Conservation (phyloP, 257 asterid species). For the Leonotis leonurus region DNA sequence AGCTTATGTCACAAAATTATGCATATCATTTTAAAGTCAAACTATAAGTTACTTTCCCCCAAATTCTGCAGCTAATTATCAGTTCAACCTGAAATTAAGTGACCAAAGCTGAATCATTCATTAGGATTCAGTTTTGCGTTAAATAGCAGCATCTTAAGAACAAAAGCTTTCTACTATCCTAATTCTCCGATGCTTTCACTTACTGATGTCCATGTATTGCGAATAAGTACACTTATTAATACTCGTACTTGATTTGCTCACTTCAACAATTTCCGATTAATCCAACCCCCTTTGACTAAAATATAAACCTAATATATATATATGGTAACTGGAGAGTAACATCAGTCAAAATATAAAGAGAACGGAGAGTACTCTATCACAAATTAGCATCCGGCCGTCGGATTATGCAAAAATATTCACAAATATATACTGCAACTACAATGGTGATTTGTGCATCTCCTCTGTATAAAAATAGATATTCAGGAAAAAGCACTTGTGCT, state of each 20-base stretch:
- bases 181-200: not conserved
- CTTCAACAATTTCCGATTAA: not conserved
- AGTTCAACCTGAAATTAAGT: not conserved
- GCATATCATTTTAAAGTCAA: too few species aligned
- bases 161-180: not conserved
- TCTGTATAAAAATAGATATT: not conserved
- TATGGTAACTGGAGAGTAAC: not conserved
- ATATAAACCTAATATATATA: not conserved
- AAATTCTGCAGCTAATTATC: conserved; percentile 1
- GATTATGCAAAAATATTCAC: not conserved
- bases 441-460: not conserved
- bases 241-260: conserved; percentile 5
- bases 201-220: not conserved
- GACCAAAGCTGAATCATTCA: not conserved
- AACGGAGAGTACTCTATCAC: not conserved
- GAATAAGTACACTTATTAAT: not conserved
- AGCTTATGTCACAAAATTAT: too few species aligned
- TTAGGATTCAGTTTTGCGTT: too few species aligned
- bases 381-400: not conserved
- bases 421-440: not conserved
- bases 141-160: not conserved
- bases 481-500: too few species aligned
- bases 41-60: too few species aligned
- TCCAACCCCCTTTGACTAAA: not conserved
- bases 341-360: too few species aligned